Conservation (phyloP, 108 stramenopile genomes). For the Nitzschia inconspicua region DNA sequence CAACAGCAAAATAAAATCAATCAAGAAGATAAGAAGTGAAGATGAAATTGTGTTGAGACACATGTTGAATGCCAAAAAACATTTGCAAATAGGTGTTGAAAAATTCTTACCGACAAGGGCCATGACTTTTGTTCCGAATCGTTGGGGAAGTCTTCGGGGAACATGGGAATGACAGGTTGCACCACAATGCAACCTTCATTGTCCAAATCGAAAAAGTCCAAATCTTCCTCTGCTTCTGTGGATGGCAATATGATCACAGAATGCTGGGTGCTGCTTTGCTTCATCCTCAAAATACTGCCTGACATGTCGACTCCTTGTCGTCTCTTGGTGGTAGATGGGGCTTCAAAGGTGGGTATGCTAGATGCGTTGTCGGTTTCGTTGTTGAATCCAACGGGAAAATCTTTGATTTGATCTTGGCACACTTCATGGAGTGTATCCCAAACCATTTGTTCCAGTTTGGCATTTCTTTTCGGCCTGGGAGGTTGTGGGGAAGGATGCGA, state of each 20-base stretch:
- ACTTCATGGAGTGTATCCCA: neutral
- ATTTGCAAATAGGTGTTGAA: too few species aligned
- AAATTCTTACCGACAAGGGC: constrained; percentile 39
- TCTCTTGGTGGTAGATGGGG: neutral
- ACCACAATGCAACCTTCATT: constrained; percentile 40
- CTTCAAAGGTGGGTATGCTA: neutral
- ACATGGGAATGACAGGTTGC: constrained; percentile 49
- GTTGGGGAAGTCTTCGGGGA: constrained; percentile 57
- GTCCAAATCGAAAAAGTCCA: constrained; percentile 54
- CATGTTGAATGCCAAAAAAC: too few species aligned
- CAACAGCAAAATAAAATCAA: too few species aligned
- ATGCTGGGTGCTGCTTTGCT: constrained; percentile 1
- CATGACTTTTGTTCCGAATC: constrained; percentile 31
- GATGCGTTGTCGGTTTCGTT: too few species aligned
- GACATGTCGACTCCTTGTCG: constrained; percentile 3
- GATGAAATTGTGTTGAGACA: too few species aligned
- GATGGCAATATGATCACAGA: neutral
- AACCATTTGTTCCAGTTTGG: constrained; percentile 6
- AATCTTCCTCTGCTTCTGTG: neutral
- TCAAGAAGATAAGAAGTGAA: too few species aligned
- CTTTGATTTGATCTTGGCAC: constrained; percentile 1
- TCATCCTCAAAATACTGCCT: constrained; percentile 5
- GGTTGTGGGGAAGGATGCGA: too few species aligned
- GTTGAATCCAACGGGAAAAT: too few species aligned
- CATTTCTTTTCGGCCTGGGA: too few species aligned